These are phyloP conservation scores for Hymenoscyphus salicellus DNA, from an alignment of 2,329 filamentous ascomycete genomes.

Conservation along the genomic window DNA sequence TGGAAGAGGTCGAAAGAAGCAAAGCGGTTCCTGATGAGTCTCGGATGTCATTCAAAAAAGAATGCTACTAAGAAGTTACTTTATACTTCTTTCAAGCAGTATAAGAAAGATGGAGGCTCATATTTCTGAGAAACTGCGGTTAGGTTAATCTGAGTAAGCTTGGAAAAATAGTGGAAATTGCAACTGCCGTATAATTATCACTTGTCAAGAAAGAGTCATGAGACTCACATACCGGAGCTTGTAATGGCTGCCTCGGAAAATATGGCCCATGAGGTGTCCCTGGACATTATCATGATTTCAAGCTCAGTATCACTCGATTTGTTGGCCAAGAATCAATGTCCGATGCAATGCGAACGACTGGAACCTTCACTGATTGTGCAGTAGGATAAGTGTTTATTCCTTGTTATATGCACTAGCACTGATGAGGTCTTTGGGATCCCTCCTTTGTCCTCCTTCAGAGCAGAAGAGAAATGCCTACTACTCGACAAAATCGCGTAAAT, in stretches of 20 bases:
- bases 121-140: not conserved
- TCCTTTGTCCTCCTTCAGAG: not conserved
- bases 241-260: not conserved
- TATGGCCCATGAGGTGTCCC: not conserved
- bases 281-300: not conserved
- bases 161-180: not conserved
- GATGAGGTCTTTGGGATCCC: not conserved
- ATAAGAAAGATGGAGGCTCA: not conserved
- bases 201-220: not conserved
- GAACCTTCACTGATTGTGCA: not conserved
- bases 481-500: not conserved
- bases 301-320: not conserved
- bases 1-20: not conserved
- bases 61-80: not conserved
- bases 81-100: too few relatives aligned
- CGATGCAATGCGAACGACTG: slow-evolving; percentile 6
- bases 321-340: slow-evolving; percentile 6
- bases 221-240: not conserved
- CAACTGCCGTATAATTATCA: not conserved
- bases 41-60: not conserved
- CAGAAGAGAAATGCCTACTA: not conserved
- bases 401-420: not conserved
- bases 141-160: not conserved
- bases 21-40: too few relatives aligned
- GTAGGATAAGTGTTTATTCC: not conserved